Base-by-base conservation (phyloP, 169 alveolate genomes). In the Eimeria maxima region DNA sequence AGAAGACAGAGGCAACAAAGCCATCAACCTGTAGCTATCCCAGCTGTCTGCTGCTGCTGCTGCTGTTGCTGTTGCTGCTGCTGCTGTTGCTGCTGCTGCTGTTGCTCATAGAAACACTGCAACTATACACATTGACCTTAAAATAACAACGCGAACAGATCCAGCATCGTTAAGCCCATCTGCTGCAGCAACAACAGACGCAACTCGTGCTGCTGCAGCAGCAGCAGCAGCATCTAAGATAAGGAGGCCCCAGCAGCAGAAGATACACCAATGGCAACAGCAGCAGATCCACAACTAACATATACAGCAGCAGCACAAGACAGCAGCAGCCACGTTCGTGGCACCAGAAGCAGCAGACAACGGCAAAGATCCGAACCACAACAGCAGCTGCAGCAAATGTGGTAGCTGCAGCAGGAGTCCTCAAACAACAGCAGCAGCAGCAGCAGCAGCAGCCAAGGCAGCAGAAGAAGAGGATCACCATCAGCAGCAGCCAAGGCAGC, bases 371-470 rank as follows among this genome's bases (percentile, higher is more conserved):
- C 38, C 38, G 0, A 33, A 33, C 38, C 38, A 33, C 0, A 18
- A 27, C 80, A 69, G 45, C 45, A 69, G 80, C 80, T 27, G 80
- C 80, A 27, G 80, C 80, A 69, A 45, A 42, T n/a, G 44, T 22
- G 24, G 80, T 45, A 69, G 80, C 80, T n/a, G 80, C 80, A 69
- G 80, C 80, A n/a, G 20, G 0, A 18, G 27, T 18, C 5, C 69
- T 11, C 69, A 5, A 60, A 45, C 80, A 24, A 45, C 78, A 69
- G 44, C 78, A n/a, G 78, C 78, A n/a, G 80, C 42, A 69, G 80
- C 45, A 69, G n/a, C 27, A 18, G n/a, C 69, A 60, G n/a, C 69
- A 60, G 69, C 69, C 5, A 18, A 7, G 20, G 69, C 69, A 18
- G 18, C 80, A 7, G 20, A 53, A 14, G 20, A 2, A 11, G 20